These are phyloP conservation scores for Salvia rosmarinus DNA, from an alignment of 257 asterid genomes.

Conservation along the genomic window DNA sequence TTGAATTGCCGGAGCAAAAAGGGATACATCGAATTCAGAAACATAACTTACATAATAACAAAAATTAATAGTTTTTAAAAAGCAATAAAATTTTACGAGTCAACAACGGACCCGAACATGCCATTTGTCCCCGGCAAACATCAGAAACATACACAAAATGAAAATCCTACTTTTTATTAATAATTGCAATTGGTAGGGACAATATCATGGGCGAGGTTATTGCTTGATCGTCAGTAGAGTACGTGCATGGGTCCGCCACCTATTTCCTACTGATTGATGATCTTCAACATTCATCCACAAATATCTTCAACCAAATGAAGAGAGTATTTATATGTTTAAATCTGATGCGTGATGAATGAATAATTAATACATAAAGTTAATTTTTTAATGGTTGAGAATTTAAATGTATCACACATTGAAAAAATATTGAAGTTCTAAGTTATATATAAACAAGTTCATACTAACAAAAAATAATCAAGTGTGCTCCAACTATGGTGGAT, in stretches of 20 bases:
- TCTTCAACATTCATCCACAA: background rate
- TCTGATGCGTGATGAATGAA: no score
- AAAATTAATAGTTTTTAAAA: background rate
- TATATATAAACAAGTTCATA: no score
- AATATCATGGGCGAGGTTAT: background rate
- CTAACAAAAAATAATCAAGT: no score
- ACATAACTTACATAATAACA: background rate
- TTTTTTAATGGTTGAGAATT: no score
- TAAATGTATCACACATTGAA: no score
- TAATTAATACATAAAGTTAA: no score
- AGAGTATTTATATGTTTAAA: no score
- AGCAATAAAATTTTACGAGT: background rate
- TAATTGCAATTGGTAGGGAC: constrained; percentile 39
- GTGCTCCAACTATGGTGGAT: no score
- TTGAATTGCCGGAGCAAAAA: background rate
- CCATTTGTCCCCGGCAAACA: constrained; percentile 28
- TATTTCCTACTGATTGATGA: background rate
- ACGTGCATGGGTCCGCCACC: constrained; percentile 25
- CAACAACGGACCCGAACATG: constrained; percentile 5
- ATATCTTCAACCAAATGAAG: no score
- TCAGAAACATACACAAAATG: background rate
- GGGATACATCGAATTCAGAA: background rate
- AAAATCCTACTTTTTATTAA: background rate
- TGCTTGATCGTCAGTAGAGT: background rate
- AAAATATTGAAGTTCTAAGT: no score